Base-by-base conservation (phyloP, 1,284 basidiomycete species). In the Ceratobasidium sp. region DNA sequence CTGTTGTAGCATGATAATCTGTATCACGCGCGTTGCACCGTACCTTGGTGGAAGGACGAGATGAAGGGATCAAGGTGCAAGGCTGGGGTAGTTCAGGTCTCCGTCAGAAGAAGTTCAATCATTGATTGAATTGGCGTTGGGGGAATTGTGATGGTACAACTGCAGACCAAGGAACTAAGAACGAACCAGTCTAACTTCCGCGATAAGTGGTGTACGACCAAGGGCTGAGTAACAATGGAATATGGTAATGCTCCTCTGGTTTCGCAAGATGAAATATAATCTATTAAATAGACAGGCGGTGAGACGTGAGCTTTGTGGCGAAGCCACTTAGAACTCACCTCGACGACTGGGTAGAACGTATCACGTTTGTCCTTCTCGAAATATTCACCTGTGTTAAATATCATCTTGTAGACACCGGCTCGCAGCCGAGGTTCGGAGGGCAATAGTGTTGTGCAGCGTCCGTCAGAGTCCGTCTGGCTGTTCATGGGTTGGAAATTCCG, bases 191-290 rank as follows among this genome's bases (percentile, higher is more conserved):
- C 49, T 71, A 94, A 81, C 92, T 95, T 22, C 95, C 95, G 76
- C 94, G 86, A 81, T 97, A 97, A 6, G 96, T 97, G 19, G 95
- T 96, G 82, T 92, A 98, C 0, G 92, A 93, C 83, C 92, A 96
- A 6, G 95, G 95, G 81, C 93, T 96, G 79, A 98, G 90, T 34
- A 98, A 83, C 16, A 98, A 85, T 0, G 96, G 96, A 76, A 98
- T 92, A 79, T 98, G 95, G 80, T 96, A 92, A 79, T 97, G 95
- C 79, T 95, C 91, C 51, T 85, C 81, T 5, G 92, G 88, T 76
- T 90, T 87, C 68, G 85, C 83, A 69, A 94, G 86, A 54, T 86
- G 84, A 81, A 96, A 96, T 0, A 88, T 86, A 77, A 96, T 91
- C 93, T 96, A 77, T 4, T 14, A 22, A 53, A 16, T n/a, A 56